phyloP scores from a whole-genome alignment of 495 filamentous ascomycete species.

The Talaromyces trachyspermus region DNA sequence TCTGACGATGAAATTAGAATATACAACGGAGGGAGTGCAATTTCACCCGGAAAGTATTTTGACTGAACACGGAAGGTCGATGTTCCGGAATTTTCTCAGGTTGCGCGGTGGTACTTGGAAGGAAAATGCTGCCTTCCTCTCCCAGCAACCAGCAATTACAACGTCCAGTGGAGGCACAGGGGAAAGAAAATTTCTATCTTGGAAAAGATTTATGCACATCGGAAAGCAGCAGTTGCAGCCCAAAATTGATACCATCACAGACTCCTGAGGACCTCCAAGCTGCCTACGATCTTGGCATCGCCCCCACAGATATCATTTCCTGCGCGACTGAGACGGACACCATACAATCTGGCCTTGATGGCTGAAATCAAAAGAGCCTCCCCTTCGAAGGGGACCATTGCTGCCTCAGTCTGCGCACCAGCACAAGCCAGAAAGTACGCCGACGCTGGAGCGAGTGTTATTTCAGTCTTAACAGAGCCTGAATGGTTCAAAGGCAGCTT shows the following conservation, averaged over 20 bases:
- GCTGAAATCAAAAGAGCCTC: conserved; percentile 97
- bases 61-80: conserved; percentile 75
- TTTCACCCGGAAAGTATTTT: conserved; percentile 98
- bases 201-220: conserved; percentile 84
- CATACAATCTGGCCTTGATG: conserved; percentile 78
- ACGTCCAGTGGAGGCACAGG: conserved; percentile 12
- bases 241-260: conserved; percentile 81
- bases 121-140: conserved; percentile 45
- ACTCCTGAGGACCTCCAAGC: conserved; percentile 80
- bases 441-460: conserved; percentile 87
- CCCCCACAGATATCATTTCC: conserved; percentile 82
- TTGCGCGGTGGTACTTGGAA: conserved; percentile 87
- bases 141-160: too few relatives aligned
- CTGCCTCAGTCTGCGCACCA: conserved; percentile 77
- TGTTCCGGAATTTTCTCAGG: conserved; percentile 86
- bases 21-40: conserved; percentile 69
- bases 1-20: neutral
- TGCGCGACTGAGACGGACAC: conserved; percentile 67
- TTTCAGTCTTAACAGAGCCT: conserved; percentile 94
- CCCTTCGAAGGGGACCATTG: conserved; percentile 92
- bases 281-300: conserved; percentile 69
- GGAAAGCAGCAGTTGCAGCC: conserved; percentile 64
- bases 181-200: conserved; percentile 73
- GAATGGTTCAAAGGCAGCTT: conserved; percentile 98
- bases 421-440: conserved; percentile 89